These are phyloP conservation scores for Phalaenopsis equestris DNA, from an alignment of 106 monocot genomes.

Conservation along the genomic window DNA sequence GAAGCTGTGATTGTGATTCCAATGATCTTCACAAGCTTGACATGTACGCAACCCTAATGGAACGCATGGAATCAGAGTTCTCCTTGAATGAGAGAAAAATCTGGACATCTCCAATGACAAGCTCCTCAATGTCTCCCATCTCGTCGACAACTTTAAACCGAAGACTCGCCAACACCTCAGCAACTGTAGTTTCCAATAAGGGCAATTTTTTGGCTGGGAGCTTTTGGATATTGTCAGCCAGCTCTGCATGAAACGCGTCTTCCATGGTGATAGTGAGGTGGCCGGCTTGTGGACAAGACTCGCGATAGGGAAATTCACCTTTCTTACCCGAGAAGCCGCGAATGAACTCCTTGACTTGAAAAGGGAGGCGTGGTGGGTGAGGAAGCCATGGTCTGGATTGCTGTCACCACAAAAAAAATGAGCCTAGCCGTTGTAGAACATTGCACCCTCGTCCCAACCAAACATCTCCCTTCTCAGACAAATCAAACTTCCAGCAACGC, in stretches of 20 bases:
- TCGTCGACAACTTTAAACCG: constrained; percentile 81
- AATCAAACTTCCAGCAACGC: no score
- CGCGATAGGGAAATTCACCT: constrained; percentile 84
- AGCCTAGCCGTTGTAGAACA: constrained; percentile 94
- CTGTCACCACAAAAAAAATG: constrained; percentile 79
- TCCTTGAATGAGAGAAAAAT: constrained; percentile 86
- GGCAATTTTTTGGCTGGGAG: constrained; percentile 83
- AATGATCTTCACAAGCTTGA: constrained; percentile 93
- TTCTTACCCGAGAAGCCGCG: constrained; percentile 71
- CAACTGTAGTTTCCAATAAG: constrained; percentile 82
- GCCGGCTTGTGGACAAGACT: constrained; percentile 65
- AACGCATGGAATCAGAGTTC: constrained; percentile 74
- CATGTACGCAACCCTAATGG: constrained; percentile 71
- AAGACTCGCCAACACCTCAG: constrained; percentile 78
- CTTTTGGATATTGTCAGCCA: constrained; percentile 77
- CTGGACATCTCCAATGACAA: constrained; percentile 78
- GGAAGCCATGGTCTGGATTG: constrained; percentile 46
- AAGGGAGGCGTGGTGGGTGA: constrained; percentile 79
- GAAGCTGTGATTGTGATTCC: constrained; percentile 92
- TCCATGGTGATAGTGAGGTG: constrained; percentile 76
- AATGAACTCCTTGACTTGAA: constrained; percentile 98
- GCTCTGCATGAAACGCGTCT: constrained; percentile 73
- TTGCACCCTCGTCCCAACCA: constrained; percentile 93
- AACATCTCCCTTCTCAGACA: constrained; percentile 39
- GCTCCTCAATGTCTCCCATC: constrained; percentile 93